phyloP scores from a whole-genome alignment of 306 rosid genomes.

The barrel medic (Medicago truncatula) region MtrunA17r5.0-ANR NC_053046.1:18729001-18729500 shows the following conservation, averaged over 20 bases:
- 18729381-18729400: too few species aligned
- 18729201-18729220: neutral
- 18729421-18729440: too few species aligned
- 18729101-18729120: neutral
- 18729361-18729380: too few species aligned
- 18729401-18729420: too few species aligned
- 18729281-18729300: neutral
- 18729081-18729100: neutral
- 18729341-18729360: neutral
- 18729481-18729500: too few species aligned
- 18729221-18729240: neutral
- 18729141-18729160: neutral
- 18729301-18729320: neutral
- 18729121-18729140: too few species aligned
- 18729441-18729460: too few species aligned
- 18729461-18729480: too few species aligned
- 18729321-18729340: neutral
- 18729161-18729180: neutral
- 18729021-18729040: neutral
- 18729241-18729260: neutral
- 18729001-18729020: neutral
- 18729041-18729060: neutral
- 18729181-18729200: too few species aligned
- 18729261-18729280: neutral
- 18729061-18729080: neutral